A percentile compares a stretch with the other conserved stretches of the same genome.
phyloP scores from a whole-genome alignment of 106 monocot genomes.

The Allium fistulosum region DNA sequence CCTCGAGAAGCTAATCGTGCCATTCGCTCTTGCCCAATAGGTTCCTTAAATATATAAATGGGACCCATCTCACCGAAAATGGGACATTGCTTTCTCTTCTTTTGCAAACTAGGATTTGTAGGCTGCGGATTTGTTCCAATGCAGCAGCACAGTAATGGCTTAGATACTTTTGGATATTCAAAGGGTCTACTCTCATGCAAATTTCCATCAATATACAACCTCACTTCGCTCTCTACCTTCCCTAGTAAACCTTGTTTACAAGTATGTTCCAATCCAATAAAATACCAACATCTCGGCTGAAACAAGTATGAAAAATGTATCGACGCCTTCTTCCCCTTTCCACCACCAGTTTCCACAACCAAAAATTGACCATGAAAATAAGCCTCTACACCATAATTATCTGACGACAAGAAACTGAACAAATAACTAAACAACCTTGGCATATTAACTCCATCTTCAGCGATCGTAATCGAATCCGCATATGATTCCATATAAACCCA shows the following conservation, averaged over 20 bases:
- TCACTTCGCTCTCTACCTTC: constrained; percentile 83
- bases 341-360: constrained; percentile 70
- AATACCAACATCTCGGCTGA: constrained; percentile 86
- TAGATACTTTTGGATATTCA: constrained; percentile 83
- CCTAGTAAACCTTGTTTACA: constrained; percentile 83
- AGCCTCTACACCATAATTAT: constrained; percentile 82
- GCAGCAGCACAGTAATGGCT: constrained; percentile 81
- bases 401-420: constrained; percentile 84
- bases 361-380: constrained; percentile 99
- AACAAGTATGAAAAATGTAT: constrained; percentile 82
- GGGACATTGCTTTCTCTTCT: constrained; percentile 66
- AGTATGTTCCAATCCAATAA: constrained; percentile 81
- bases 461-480: constrained; percentile 15
- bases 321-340: constrained; percentile 83
- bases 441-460: constrained; percentile 75
- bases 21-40: constrained; percentile 84
- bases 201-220: constrained; percentile 82
- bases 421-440: constrained; percentile 93
- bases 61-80: constrained; percentile 97
- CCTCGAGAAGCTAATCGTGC: constrained; percentile 60
- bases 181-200: constrained; percentile 80
- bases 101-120: constrained; percentile 75
- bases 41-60: constrained; percentile 91
- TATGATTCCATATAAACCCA: constrained; percentile 96
- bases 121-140: constrained; percentile 97